phyloP scores from a whole-genome alignment of 306 rosid genomes.

The Medicago ruthenica region DNA sequence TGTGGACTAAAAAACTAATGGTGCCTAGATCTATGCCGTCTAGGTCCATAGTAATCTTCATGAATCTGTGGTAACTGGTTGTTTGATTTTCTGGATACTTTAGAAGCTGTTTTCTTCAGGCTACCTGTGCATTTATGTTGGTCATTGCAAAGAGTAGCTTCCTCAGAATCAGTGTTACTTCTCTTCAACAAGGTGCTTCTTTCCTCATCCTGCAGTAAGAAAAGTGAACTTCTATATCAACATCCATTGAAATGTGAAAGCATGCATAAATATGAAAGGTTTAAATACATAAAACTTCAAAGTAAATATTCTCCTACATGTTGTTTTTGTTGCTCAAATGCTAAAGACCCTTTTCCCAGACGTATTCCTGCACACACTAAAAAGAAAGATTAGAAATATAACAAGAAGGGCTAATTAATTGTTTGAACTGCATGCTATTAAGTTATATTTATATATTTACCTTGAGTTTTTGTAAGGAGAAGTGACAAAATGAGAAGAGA shows the following conservation, averaged over 20 bases:
- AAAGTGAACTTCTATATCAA: no score
- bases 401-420: slow-evolving; percentile 1
- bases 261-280: no score
- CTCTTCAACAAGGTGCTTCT: no score
- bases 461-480: slow-evolving; percentile 63
- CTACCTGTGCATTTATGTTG: slow-evolving; percentile 70
- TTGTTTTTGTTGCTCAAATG: slow-evolving; percentile 47
- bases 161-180: background rate
- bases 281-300: no score
- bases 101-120: slow-evolving; percentile 60
- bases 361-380: slow-evolving; percentile 69
- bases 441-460: slow-evolving; percentile 45
- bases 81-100: slow-evolving; percentile 58
- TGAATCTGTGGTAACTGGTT: slow-evolving; percentile 65
- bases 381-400: background rate
- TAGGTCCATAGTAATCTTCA: slow-evolving; percentile 84
- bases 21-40: slow-evolving; percentile 64
- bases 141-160: slow-evolving; percentile 47
- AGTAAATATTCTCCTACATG: slow-evolving; percentile 43
- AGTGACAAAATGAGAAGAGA: slow-evolving; percentile 66
- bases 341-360: slow-evolving; percentile 53
- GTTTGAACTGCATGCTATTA: background rate
- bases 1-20: slow-evolving; percentile 46
- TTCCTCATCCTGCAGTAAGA: no score
- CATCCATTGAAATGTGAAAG: no score